These are phyloP conservation scores for Oryza brachyantha DNA, from an alignment of 176 grass and related monocot genomes.

Conservation along the genomic window DNA sequence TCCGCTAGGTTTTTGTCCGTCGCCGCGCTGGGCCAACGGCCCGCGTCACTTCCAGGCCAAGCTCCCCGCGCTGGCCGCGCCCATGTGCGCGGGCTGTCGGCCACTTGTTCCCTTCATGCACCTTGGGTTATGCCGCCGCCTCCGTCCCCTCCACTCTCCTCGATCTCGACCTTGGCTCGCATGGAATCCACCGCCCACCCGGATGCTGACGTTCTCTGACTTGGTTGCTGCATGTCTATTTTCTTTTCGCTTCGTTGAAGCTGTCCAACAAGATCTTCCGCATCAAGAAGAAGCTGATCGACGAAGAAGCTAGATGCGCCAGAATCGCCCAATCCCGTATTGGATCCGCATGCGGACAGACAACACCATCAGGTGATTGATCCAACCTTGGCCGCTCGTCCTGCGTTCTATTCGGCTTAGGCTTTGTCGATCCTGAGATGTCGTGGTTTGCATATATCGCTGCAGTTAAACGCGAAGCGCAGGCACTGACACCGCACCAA, in stretches of 20 bases:
- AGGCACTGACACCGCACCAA: conserved; percentile 99
- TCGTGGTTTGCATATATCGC: neutral
- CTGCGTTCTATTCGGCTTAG: neutral
- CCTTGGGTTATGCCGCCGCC: conserved; percentile 54
- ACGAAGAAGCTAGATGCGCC: conserved; percentile 92
- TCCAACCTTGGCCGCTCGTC: too few species aligned
- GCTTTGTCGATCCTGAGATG: neutral
- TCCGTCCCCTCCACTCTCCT: conserved; percentile 8
- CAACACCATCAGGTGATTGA: conserved; percentile 79
- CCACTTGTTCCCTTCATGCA: conserved; percentile 5
- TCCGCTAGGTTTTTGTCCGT: too few species aligned
- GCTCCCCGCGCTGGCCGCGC: too few species aligned
- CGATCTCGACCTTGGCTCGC: neutral
- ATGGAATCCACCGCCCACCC: neutral
- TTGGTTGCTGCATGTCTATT: neutral
- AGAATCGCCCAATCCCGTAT: conserved; percentile 96
- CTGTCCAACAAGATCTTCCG: conserved; percentile 91
- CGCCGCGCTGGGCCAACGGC: too few species aligned
- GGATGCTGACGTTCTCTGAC: neutral
- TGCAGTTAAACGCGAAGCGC: conserved; percentile 96
- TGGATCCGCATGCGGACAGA: conserved; percentile 94
- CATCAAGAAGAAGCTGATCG: conserved; percentile 94
- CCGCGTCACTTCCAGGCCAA: too few species aligned
- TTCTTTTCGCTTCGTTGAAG: conserved; percentile 1
- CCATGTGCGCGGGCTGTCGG: too few species aligned